Conservation (phyloP, 148 eudicot species). For the Vaccinium corymbosum region DNA sequence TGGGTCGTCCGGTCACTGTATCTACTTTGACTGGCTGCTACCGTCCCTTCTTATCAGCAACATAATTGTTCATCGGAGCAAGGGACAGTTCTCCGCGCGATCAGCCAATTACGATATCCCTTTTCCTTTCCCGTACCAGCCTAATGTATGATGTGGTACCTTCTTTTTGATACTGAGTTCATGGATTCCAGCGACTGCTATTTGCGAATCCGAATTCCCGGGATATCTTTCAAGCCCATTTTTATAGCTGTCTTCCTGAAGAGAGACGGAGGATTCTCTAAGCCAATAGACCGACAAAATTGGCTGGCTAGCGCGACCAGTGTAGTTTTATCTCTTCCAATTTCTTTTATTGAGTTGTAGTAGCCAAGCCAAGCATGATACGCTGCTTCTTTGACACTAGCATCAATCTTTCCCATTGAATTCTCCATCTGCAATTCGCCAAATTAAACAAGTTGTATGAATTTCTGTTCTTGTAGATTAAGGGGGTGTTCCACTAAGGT, state of each 20-base stretch:
- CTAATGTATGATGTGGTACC: neutral
- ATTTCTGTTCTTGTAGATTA: neutral
- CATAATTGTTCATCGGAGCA: neutral
- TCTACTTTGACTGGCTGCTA: neutral
- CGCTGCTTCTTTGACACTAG: slow-evolving; percentile 78
- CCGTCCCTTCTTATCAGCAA: neutral
- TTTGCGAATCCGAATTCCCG: slow-evolving; percentile 78
- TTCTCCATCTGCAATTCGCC: slow-evolving; percentile 57
- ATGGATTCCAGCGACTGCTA: slow-evolving; percentile 19
- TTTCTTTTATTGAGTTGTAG: slow-evolving; percentile 72
- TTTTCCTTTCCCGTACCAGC: neutral
- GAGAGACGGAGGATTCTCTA: slow-evolving; percentile 72
- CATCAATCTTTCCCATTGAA: slow-evolving; percentile 63
- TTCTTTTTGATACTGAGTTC: neutral
- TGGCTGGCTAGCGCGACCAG: slow-evolving; percentile 71
- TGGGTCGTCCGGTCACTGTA: neutral
- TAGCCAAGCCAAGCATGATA: slow-evolving; percentile 97
- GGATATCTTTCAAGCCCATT: slow-evolving; percentile 87
- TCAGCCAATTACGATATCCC: neutral
- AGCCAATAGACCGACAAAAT: slow-evolving; percentile 68
- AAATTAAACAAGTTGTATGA: neutral
- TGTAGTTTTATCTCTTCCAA: slow-evolving; percentile 81
- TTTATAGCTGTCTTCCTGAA: slow-evolving; percentile 73
- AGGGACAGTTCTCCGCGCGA: neutral
- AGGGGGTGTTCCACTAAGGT: too few relatives aligned